phyloP scores from a whole-genome alignment of 176 grass and related monocot species.

The Carex myosuroides region DNA sequence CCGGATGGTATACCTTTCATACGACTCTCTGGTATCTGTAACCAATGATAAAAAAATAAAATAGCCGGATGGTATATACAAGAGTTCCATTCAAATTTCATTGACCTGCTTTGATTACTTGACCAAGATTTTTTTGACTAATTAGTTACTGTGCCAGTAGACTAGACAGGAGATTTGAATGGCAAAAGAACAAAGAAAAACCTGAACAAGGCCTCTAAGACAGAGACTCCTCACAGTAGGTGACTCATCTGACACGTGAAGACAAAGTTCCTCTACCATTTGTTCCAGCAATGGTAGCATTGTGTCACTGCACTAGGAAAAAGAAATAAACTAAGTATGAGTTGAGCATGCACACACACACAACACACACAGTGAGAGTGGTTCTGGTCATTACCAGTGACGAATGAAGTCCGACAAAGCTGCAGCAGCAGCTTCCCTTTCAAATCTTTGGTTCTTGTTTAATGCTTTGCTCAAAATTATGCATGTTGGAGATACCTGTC shows the following conservation, averaged over 20 bases:
- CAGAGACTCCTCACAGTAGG: conserved; percentile 79
- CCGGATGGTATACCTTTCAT: conserved; percentile 53
- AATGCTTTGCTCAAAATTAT: conserved; percentile 78
- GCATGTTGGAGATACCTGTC: conserved; percentile 77
- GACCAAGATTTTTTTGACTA: background rate
- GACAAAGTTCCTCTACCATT: conserved; percentile 80
- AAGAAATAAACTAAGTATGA: conserved; percentile 11
- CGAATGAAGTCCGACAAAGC: conserved; percentile 85
- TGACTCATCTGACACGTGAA: conserved; percentile 95
- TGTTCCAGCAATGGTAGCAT: conserved; percentile 68
- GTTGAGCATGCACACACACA: background rate
- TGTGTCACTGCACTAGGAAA: conserved; percentile 57
- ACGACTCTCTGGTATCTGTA: conserved; percentile 75
- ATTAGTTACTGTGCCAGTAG: conserved; percentile 13
- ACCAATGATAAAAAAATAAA: conserved; percentile 15
- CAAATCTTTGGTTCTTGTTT: conserved; percentile 69
- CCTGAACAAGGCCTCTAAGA: conserved; percentile 85
- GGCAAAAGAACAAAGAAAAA: conserved; percentile 21
- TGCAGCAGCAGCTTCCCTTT: conserved; percentile 91
- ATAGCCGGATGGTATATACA: conserved; percentile 13
- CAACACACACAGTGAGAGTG: conserved; percentile 5
- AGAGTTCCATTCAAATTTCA: background rate
- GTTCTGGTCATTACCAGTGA: conserved; percentile 51
- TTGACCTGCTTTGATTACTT: background rate
- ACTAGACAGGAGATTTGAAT: background rate